Conservation (phyloP, 2,329 filamentous ascomycete species). For the Fusarium euwallaceae region DNA sequence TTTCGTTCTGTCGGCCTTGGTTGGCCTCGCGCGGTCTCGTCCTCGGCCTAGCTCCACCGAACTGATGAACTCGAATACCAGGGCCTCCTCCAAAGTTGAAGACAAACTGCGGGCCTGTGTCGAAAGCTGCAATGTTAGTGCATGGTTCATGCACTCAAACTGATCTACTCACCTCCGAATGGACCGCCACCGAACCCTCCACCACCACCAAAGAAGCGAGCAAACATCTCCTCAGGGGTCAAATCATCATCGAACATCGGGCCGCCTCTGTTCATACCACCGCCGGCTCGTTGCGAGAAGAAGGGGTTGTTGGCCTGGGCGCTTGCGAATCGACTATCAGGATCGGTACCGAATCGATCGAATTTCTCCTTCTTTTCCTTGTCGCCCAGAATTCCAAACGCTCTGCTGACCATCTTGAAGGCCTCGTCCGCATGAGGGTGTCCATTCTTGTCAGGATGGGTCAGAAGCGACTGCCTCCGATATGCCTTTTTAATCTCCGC, state of each 20-base stretch:
- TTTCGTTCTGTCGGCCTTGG: conserved; percentile 58
- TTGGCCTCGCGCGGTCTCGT: conserved; percentile 78
- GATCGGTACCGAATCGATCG: conserved; percentile 91
- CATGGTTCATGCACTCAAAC: not conserved
- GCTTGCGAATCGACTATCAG: conserved; percentile 85
- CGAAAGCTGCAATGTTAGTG: conserved; percentile 66
- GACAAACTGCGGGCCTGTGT: conserved; percentile 87
- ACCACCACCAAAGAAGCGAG: conserved; percentile 92
- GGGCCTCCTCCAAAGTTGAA: conserved; percentile 96
- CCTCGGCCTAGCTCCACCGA: conserved; percentile 84
- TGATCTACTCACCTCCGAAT: conserved; percentile 56
- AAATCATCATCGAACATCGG: conserved; percentile 91
- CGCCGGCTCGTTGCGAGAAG: conserved; percentile 65
- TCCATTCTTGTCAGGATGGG: conserved; percentile 98
- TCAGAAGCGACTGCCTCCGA: conserved; percentile 91
- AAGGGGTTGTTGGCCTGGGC: conserved; percentile 74
- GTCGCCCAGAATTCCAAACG: conserved; percentile 93
- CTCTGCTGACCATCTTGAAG: conserved; percentile 97
- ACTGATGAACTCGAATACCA: conserved; percentile 94
- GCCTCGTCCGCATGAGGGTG: conserved; percentile 96
- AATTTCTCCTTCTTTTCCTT: conserved; percentile 88
- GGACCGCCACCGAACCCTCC: conserved; percentile 73
- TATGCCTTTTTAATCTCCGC: conserved; percentile 97
- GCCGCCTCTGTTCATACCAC: conserved; percentile 63
- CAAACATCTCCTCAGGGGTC: conserved; percentile 96